phyloP scores from a whole-genome alignment of 352 stramenopile genomes.

The Plasmopara halstedii region DNA sequence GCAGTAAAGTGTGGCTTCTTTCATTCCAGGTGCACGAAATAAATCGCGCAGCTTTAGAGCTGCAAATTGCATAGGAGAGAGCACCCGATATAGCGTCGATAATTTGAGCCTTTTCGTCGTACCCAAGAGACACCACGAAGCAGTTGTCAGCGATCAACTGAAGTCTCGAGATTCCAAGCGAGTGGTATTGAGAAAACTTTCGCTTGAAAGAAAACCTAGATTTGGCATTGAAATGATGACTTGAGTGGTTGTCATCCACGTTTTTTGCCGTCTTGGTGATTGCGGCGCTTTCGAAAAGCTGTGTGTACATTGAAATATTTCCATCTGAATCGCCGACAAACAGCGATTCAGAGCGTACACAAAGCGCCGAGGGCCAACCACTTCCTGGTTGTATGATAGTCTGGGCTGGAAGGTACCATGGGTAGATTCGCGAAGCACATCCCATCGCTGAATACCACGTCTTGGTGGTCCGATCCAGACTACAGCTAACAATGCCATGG shows the following conservation, averaged over 20 bases:
- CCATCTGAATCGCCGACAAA: conserved; percentile 63
- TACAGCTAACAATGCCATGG: conserved; percentile 58
- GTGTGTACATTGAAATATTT: conserved; percentile 50
- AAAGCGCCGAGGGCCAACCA: conserved; percentile 51
- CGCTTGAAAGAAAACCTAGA: conserved; percentile 54
- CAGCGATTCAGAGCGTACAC: conserved; percentile 38
- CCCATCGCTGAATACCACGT: conserved; percentile 56
- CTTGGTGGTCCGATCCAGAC: conserved; percentile 57
- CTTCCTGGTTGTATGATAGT: conserved; percentile 43
- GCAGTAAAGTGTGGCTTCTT: conserved; percentile 35
- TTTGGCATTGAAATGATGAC: conserved; percentile 11
- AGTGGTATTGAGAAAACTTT: conserved; percentile 55
- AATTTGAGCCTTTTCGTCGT: conserved; percentile 65
- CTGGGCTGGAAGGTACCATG: conserved; percentile 56
- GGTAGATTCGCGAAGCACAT: conserved; percentile 53
- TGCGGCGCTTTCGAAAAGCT: not conserved
- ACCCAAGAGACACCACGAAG: conserved; percentile 67
- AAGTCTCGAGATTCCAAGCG: conserved; percentile 46
- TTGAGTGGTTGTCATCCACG: conserved; percentile 9
- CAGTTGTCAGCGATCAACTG: conserved; percentile 56
- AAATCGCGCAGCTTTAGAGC: conserved; percentile 38
- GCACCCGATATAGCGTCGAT: conserved; percentile 56
- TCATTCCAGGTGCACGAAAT: conserved; percentile 57
- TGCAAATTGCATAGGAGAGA: conserved; percentile 49
- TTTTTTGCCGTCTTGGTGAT: conserved; percentile 3